Conservation (phyloP, 129 eudicot genomes). For the Logfia minima region DNA sequence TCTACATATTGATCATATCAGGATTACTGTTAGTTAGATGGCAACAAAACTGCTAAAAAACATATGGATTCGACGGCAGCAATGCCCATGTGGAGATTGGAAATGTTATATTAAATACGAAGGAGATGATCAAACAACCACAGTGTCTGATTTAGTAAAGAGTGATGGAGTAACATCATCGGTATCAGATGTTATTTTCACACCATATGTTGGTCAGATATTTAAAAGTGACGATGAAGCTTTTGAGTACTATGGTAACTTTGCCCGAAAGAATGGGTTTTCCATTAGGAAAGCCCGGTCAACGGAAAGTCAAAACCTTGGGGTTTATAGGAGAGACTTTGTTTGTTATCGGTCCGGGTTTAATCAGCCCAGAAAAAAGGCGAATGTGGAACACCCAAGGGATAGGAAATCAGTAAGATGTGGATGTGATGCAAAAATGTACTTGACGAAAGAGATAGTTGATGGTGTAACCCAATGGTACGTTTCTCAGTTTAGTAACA, state of each 20-base stretch:
- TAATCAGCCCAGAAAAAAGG: conserved; percentile 77
- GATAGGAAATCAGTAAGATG: conserved; percentile 75
- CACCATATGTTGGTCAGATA: conserved; percentile 69
- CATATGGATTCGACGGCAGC: conserved; percentile 78
- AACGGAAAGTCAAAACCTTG: conserved; percentile 73
- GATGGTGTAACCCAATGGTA: conserved; percentile 65
- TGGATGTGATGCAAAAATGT: conserved; percentile 79
- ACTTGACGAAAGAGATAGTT: conserved; percentile 66
- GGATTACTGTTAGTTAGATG: conserved; percentile 35
- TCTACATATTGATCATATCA: neutral
- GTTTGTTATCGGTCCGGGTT: conserved; percentile 79
- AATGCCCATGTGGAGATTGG: conserved; percentile 93
- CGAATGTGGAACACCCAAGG: conserved; percentile 77
- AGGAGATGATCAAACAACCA: conserved; percentile 48
- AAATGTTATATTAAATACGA: conserved; percentile 66
- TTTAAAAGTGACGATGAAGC: conserved; percentile 67
- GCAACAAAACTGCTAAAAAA: conserved; percentile 51
- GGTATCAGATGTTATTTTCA: conserved; percentile 41
- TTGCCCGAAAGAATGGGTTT: conserved; percentile 68
- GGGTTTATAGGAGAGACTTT: conserved; percentile 73
- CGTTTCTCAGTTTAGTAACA: conserved; percentile 69
- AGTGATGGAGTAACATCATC: conserved; percentile 39
- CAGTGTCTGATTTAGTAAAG: conserved; percentile 36
- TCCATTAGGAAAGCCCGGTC: conserved; percentile 81
- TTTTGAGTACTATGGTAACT: conserved; percentile 65